Evolutionary conservation across 305 asterid species (phyloP).

Genomic region (Andrographis paniculata): DNA sequence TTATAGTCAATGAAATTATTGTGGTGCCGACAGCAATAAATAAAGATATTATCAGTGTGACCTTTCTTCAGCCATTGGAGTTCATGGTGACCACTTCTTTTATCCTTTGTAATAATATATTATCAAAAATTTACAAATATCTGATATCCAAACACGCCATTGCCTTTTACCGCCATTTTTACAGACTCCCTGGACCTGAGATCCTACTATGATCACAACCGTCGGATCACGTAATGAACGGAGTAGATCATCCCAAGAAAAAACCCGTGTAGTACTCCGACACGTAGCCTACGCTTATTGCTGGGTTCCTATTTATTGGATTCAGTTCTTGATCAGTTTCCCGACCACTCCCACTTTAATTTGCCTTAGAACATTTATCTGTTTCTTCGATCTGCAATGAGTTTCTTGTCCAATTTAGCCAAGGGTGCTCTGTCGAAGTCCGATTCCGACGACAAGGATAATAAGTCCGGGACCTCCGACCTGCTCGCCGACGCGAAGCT

Average conservation of each 20-base stretch:
- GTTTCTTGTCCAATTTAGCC: conserved; percentile 26
- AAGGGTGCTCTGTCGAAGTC: conserved; percentile 27
- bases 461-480: conserved; percentile 7
- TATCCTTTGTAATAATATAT: background rate
- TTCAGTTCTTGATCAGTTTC: background rate
- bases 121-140: too few relatives aligned
- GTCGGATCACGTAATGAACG: background rate
- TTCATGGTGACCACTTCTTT: background rate
- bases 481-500: conserved; percentile 37
- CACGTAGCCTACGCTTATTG: too few relatives aligned
- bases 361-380: too few relatives aligned
- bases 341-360: background rate
- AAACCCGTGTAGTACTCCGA: background rate
- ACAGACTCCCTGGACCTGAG: background rate
- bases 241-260: background rate
- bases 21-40: too few relatives aligned
- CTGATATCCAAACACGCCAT: background rate
- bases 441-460: conserved; percentile 18
- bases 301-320: background rate
- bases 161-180: background rate
- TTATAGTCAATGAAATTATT: too few relatives aligned
- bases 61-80: background rate
- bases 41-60: too few relatives aligned
- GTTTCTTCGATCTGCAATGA: conserved; percentile 15
- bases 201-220: background rate